A percentile compares a stretch with the other conserved stretches of the same genome.
These are phyloP conservation scores for Naganishia randhawae DNA, from an alignment of 768 basidiomycete genomes.

Conservation along the genomic window DNA sequence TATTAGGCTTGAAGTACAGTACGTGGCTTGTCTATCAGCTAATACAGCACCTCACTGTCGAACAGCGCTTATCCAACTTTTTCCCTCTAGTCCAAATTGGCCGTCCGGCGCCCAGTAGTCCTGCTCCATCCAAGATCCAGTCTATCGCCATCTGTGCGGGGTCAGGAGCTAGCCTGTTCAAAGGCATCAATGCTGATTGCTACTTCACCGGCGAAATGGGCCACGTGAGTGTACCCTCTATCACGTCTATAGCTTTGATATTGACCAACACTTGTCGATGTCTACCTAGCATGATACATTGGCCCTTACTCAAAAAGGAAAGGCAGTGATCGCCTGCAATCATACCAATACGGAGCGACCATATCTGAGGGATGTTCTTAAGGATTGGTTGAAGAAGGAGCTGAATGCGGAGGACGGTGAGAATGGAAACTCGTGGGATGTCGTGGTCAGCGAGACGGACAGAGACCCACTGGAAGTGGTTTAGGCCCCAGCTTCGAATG, in stretches of 20 bases:
- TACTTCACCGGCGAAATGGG: constrained; percentile 91
- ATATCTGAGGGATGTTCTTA: constrained; percentile 69
- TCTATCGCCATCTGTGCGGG: constrained; percentile 89
- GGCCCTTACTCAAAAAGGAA: constrained; percentile 69
- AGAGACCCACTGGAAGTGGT: constrained; percentile 65
- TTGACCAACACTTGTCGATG: neutral
- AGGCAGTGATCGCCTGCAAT: constrained; percentile 76
- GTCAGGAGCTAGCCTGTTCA: constrained; percentile 73
- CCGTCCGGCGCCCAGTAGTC: constrained; percentile 25
- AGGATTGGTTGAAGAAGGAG: constrained; percentile 60
- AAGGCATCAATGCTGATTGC: constrained; percentile 71
- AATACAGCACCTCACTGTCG: neutral
- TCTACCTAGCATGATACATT: constrained; percentile 73
- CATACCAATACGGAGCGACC: constrained; percentile 95
- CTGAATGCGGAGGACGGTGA: constrained; percentile 53
- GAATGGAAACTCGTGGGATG: constrained; percentile 53
- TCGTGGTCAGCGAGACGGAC: constrained; percentile 71
- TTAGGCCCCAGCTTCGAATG: neutral
- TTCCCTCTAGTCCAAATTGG: constrained; percentile 36
- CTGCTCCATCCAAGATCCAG: constrained; percentile 51
- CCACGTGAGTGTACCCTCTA: constrained; percentile 59
- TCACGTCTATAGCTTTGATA: neutral
- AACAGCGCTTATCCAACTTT: neutral
- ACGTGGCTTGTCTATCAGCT: constrained; percentile 45
- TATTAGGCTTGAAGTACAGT: constrained; percentile 64